phyloP scores from a whole-genome alignment of 345 rosid genomes.

The Boechera divaricarpa region DNA sequence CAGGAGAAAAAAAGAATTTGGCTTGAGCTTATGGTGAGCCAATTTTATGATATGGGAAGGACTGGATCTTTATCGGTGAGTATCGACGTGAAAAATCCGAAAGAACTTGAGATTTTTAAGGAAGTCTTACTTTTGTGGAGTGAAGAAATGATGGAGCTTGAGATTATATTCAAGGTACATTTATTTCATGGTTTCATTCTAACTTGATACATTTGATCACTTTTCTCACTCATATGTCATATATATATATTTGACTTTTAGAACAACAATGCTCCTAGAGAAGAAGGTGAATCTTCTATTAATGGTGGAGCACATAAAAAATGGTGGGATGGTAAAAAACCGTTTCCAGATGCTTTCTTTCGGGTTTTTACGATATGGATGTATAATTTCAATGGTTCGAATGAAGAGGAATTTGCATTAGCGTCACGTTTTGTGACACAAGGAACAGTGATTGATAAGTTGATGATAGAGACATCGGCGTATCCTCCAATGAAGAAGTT shows the following conservation, averaged over 20 bases:
- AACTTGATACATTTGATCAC: background rate
- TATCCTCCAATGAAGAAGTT: constrained; percentile 19
- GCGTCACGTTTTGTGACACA: constrained; percentile 35
- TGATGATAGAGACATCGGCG: constrained; percentile 23
- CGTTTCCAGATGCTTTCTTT: constrained; percentile 12
- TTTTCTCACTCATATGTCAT: background rate
- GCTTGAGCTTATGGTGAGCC: constrained; percentile 10
- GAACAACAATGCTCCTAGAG: constrained; percentile 2
- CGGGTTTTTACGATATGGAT: background rate
- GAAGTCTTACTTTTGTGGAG: constrained; percentile 23
- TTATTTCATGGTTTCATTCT: background rate
- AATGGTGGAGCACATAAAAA: background rate
- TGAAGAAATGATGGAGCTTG: constrained; percentile 19
- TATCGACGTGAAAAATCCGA: constrained; percentile 13
- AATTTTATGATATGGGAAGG: background rate
- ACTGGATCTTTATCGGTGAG: constrained; percentile 23
- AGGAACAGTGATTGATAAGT: background rate
- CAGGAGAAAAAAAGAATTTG: constrained; percentile 26
- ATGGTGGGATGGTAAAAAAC: background rate
- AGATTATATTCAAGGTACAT: constrained; percentile 32
- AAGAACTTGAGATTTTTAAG: constrained; percentile 30
- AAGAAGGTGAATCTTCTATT: constrained; percentile 11
- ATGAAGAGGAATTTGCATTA: constrained; percentile 13
- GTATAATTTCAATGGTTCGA: constrained; percentile 11
- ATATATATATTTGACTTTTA: background rate